These are phyloP conservation scores for Yamadazyma siamensis DNA, from an alignment of 1,139 yeast species.

Conservation along the genomic window DNA sequence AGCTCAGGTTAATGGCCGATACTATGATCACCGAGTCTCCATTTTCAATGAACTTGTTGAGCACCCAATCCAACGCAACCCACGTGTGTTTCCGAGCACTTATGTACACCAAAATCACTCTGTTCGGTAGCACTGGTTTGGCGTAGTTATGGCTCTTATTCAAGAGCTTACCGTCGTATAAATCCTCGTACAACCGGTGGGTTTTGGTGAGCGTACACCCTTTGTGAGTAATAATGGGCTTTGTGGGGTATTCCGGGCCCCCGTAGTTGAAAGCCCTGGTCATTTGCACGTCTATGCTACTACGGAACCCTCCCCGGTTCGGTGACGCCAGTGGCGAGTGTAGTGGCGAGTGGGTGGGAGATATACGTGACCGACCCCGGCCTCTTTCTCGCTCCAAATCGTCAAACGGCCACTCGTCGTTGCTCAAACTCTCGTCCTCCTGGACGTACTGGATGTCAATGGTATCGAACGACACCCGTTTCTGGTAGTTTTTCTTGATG, in stretches of 20 bases:
- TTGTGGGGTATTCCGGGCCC: conserved; percentile 41
- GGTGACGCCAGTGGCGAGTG: conserved; percentile 18
- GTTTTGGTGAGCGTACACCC: conserved; percentile 49
- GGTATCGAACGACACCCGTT: conserved; percentile 24
- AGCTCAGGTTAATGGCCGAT: conserved; percentile 28
- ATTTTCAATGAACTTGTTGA: conserved; percentile 48
- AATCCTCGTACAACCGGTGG: conserved; percentile 41
- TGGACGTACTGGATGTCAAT: conserved; percentile 16
- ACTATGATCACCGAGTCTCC: conserved; percentile 66
- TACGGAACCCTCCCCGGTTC: conserved; percentile 7
- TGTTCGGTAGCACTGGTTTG: conserved; percentile 43
- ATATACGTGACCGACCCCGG: conserved; percentile 11
- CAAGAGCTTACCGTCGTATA: conserved; percentile 30
- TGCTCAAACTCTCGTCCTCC: conserved; percentile 7
- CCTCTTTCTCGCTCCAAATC: conserved; percentile 12
- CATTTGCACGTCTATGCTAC: conserved; percentile 2
- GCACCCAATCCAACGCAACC: conserved; percentile 73
- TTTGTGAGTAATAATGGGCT: conserved; percentile 48
- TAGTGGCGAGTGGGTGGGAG: conserved; percentile 17
- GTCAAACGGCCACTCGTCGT: conserved; percentile 9
- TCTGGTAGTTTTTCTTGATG: conserved; percentile 12
- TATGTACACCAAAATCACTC: conserved; percentile 61
- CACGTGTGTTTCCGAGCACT: conserved; percentile 74
- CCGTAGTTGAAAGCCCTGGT: conserved; percentile 6
- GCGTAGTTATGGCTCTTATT: conserved; percentile 16